These are phyloP conservation scores for Kuraishia ogatae DNA, from an alignment of 805 yeast genomes.

Conservation along the genomic window DNA sequence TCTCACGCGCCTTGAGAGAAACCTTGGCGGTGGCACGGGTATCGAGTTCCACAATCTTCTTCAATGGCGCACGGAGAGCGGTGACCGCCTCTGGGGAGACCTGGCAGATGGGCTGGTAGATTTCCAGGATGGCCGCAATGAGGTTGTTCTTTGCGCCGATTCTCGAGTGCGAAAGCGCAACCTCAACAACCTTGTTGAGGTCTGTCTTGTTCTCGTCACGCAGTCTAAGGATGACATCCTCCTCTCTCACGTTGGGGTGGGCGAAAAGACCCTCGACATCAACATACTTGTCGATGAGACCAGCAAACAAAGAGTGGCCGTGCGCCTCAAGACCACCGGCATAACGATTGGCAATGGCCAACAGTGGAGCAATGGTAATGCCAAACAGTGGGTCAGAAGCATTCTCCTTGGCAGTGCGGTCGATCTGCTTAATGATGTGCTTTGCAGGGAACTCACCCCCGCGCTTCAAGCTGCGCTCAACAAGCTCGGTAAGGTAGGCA, in stretches of 20 bases:
- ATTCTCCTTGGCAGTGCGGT: slow-evolving; percentile 42
- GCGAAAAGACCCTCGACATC: slow-evolving; percentile 72
- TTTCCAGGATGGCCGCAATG: slow-evolving; percentile 74
- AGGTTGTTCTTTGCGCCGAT: slow-evolving; percentile 90
- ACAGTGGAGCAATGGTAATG: slow-evolving; percentile 64
- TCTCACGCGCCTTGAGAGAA: slow-evolving; percentile 91
- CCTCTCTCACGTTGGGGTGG: slow-evolving; percentile 72
- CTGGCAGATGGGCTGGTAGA: slow-evolving; percentile 73
- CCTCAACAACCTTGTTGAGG: slow-evolving; percentile 60
- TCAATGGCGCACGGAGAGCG: slow-evolving; percentile 62
- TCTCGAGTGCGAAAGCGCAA: slow-evolving; percentile 83
- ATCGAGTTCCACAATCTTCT: slow-evolving; percentile 78
- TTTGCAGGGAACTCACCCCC: slow-evolving; percentile 90
- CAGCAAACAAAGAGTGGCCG: slow-evolving; percentile 69
- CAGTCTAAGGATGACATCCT: slow-evolving; percentile 76
- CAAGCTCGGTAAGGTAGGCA: slow-evolving; percentile 48
- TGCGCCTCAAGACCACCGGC: slow-evolving; percentile 72
- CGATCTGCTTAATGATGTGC: slow-evolving; percentile 65
- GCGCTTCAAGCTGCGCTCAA: slow-evolving; percentile 59
- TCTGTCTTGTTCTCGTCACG: slow-evolving; percentile 84
- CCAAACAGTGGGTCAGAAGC: slow-evolving; percentile 42
- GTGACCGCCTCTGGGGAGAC: slow-evolving; percentile 59
- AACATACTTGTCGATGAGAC: slow-evolving; percentile 63
- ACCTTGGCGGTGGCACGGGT: slow-evolving; percentile 89
- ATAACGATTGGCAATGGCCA: slow-evolving; percentile 62